Percentiles rank a stretch among this genome's conserved stretches.
phyloP scores from a whole-genome alignment of 352 stramenopile species.

The Phytopythium vexans region DNA sequence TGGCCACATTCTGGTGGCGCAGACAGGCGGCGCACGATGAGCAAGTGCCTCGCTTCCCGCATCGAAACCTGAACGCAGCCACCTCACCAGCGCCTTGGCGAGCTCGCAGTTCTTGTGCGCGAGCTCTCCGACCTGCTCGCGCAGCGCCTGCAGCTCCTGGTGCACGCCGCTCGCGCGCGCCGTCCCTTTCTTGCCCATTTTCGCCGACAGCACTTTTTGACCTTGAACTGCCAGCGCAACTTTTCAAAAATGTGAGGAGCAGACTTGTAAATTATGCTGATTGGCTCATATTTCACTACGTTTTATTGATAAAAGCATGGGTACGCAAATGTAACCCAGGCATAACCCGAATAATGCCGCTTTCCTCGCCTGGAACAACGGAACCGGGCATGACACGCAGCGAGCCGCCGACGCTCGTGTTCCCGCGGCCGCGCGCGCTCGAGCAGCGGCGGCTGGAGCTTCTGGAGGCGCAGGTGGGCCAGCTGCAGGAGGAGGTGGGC shows the following conservation, averaged over 20 bases:
- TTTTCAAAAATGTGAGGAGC: no score
- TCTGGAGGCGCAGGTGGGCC: conserved; percentile 16
- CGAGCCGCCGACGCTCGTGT: conserved; percentile 7
- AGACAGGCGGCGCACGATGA: neutral
- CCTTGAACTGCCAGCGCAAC: no score
- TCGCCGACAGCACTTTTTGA: no score
- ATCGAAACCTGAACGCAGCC: neutral
- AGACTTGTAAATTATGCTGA: no score
- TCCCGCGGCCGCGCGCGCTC: conserved; percentile 7
- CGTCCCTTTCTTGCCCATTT: conserved; percentile 23
- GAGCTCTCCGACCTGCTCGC: conserved; percentile 33
- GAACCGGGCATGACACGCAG: neutral
- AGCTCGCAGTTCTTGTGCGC: conserved; percentile 60
- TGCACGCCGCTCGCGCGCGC: conserved; percentile 57
- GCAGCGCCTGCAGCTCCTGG: conserved; percentile 57
- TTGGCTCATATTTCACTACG: no score
- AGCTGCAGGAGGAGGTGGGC: conserved; percentile 24
- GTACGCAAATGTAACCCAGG: no score
- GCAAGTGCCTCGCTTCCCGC: no score
- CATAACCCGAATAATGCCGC: no score
- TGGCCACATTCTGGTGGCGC: conserved; percentile 41
- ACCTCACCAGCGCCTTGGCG: conserved; percentile 56
- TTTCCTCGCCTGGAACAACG: no score
- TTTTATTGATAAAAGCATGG: no score
- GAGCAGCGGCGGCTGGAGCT: conserved; percentile 6